Conservation (phyloP, 345 rosid species). For the Combretum micranthum region DNA sequence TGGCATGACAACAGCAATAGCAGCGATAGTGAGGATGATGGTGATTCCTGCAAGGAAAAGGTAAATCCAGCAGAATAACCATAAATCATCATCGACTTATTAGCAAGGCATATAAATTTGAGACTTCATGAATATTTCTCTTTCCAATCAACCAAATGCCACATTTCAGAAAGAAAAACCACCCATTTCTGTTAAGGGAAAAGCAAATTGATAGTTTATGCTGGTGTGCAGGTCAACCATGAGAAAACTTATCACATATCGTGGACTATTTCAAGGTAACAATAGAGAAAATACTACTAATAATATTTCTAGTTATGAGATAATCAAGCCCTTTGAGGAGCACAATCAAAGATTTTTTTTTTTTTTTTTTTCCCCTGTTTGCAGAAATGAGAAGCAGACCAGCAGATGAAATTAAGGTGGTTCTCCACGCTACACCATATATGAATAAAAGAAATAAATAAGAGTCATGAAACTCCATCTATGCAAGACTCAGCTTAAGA, state of each 20-base stretch:
- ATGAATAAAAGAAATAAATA: neutral
- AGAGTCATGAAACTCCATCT: neutral
- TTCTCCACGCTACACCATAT: neutral
- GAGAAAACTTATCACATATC: too few relatives aligned
- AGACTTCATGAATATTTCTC: too few relatives aligned
- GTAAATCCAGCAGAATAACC: slow-evolving; percentile 4
- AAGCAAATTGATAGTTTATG: too few relatives aligned
- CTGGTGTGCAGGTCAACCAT: too few relatives aligned
- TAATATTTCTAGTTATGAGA: too few relatives aligned
- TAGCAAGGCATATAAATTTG: neutral
- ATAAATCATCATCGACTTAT: slow-evolving; percentile 1
- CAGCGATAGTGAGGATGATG: slow-evolving; percentile 13
- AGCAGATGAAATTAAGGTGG: neutral
- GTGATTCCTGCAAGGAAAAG: slow-evolving; percentile 2
- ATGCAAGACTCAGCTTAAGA: neutral
- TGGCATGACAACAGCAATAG: slow-evolving; percentile 4
- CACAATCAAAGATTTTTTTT: neutral
- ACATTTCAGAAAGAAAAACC: too few relatives aligned
- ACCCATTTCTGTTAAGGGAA: too few relatives aligned
- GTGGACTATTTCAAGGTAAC: too few relatives aligned
- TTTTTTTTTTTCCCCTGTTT: neutral
- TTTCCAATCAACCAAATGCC: too few relatives aligned
- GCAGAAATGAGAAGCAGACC: slow-evolving; percentile 1
- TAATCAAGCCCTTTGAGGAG: neutral
- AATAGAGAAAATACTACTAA: too few relatives aligned